These are phyloP conservation scores for Aspergillus bertholletiae DNA, from an alignment of 495 filamentous ascomycete genomes.

Conservation along the genomic window DNA sequence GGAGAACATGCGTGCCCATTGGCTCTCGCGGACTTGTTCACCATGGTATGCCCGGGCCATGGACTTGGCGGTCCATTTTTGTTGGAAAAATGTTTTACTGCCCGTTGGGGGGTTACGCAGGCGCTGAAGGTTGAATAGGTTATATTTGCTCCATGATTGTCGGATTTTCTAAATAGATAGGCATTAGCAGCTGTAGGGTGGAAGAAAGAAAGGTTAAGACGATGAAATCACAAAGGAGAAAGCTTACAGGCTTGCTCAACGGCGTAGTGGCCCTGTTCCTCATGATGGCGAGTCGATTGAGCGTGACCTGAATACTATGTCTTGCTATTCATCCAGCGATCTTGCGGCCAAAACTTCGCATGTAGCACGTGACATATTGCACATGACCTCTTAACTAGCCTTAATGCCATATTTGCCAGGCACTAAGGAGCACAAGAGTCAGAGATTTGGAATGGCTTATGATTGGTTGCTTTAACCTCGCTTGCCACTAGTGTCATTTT, in stretches of 20 bases:
- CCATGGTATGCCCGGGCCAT: constrained; percentile 84
- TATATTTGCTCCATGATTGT: constrained; percentile 97
- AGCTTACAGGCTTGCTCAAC: constrained; percentile 41
- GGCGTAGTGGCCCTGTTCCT: constrained; percentile 46
- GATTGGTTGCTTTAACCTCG: constrained; percentile 23
- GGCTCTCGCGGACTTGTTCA: constrained; percentile 82
- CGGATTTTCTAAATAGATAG: constrained; percentile 69
- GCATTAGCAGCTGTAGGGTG: background rate
- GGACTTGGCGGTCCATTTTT: constrained; percentile 92
- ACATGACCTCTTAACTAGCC: background rate
- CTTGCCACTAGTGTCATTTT: constrained; percentile 28
- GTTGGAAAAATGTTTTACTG: constrained; percentile 82
- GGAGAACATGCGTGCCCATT: constrained; percentile 92
- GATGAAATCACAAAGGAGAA: background rate
- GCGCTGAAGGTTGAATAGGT: constrained; percentile 79
- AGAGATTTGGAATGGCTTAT: background rate
- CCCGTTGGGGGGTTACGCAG: constrained; percentile 35
- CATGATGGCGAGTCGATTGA: constrained; percentile 28
- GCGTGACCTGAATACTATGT: constrained; percentile 7
- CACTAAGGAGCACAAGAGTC: constrained; percentile 7
- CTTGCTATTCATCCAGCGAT: constrained; percentile 6
- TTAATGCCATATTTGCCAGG: constrained; percentile 9
- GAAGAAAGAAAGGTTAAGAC: constrained; percentile 3
- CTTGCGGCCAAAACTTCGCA: constrained; percentile 34
- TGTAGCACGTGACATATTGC: constrained; percentile 26